phyloP scores from a whole-genome alignment of 805 yeast species.

The Saccharomyces mikatae region DNA sequence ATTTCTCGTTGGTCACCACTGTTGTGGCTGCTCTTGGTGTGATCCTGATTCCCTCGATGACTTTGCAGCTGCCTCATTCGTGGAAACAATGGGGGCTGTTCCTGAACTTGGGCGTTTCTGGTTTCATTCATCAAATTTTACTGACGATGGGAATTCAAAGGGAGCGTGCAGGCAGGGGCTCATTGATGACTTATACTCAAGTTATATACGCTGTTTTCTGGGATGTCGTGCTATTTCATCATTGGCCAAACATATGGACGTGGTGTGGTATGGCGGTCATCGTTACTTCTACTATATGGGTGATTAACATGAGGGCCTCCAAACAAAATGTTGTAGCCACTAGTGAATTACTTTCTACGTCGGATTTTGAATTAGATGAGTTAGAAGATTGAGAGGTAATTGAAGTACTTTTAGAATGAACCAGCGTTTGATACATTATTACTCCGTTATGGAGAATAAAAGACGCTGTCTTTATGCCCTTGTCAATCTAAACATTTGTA shows the following conservation, averaged over 20 bases:
- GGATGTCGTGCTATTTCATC: slow-evolving; percentile 65
- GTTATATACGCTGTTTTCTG: slow-evolving; percentile 68
- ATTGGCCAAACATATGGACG: slow-evolving; percentile 60
- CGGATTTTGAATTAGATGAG: neutral
- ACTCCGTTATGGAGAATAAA: neutral
- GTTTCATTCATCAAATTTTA: slow-evolving; percentile 72
- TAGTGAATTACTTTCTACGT: neutral
- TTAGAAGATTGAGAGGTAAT: neutral
- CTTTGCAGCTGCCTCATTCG: slow-evolving; percentile 56
- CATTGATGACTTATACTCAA: slow-evolving; percentile 66
- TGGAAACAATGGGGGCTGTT: slow-evolving; percentile 58
- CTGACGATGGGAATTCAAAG: slow-evolving; percentile 76
- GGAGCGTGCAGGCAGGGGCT: slow-evolving; percentile 65
- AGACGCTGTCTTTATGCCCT: no score
- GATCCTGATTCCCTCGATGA: slow-evolving; percentile 46
- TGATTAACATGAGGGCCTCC: slow-evolving; percentile 28
- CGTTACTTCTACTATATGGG: slow-evolving; percentile 50
- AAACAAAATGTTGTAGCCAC: neutral
- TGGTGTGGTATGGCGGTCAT: slow-evolving; percentile 61
- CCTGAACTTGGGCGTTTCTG: slow-evolving; percentile 58
- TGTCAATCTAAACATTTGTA: no score
- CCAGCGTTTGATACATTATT: no score
- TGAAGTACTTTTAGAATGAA: neutral
- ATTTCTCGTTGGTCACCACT: slow-evolving; percentile 55
- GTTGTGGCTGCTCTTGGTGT: slow-evolving; percentile 47